Base-by-base conservation (phyloP, 495 filamentous ascomycete genomes). In the Venustampulla echinocandica region DNA sequence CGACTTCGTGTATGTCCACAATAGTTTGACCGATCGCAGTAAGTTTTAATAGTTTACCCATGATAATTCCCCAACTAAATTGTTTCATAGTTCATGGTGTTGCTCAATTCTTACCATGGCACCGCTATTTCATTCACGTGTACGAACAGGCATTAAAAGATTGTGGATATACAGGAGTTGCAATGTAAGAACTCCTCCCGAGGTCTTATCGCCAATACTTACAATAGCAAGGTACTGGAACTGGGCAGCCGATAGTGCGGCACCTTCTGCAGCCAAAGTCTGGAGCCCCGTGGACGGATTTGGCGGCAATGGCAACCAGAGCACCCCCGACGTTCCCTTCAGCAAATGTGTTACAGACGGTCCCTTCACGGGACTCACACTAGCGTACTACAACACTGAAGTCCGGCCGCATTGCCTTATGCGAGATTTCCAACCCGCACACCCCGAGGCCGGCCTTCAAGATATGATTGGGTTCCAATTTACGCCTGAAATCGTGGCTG, bases 61-160 rank as follows among this genome's bases (percentile, higher is more conserved):
- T 24, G 35, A 4, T 18, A 32, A 28, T 9, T 13, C 21, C 36
- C 17, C 6, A 1, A 3, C 41, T 32, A n/a, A 32, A 10, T n/a
- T 19, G 32, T 14, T 4, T 22, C 20, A 4, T 20, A 50, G 39
- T 44, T 18, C 39, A 43, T 36, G 28, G 30, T 5, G 13, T 19
- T 9, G 39, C 47, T 11, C 13, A 15, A 17, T 84, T 88, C 63
- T 63, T 84, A 20, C 63, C 74, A 5, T 87, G 83, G 80, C 84
- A 88, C 58, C 69, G 84, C 13, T 83, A 81, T 62, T 87, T 78
- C 57, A 67, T 73, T 27, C 73, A 64, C 42, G 64, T 65, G 13
- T 85, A 78, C 57, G 84, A 87, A 58, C 67, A 77, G 54, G 77
- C 81, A 1, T 66, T 88, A 15, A 67, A 71, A 19, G 80, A 87